A percentile compares a stretch with the other conserved stretches of the same genome.
These are phyloP conservation scores for Pseudopyrenochaeta lycopersici DNA, from an alignment of 2,329 filamentous ascomycete genomes.

Conservation along the genomic window DNA sequence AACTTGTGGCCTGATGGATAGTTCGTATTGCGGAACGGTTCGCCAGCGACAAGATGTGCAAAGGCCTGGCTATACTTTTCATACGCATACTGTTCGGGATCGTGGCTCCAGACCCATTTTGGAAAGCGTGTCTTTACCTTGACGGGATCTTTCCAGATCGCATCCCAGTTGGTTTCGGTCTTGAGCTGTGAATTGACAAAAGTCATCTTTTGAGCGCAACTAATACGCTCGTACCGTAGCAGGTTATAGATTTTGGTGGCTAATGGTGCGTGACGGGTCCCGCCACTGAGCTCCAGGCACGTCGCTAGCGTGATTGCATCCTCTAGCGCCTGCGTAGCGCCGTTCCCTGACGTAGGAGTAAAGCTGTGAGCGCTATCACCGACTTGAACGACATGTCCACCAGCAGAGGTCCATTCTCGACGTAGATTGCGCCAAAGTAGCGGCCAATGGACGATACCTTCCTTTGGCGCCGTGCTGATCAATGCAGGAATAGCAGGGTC, in stretches of 20 bases:
- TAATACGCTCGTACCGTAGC: constrained; percentile 5
- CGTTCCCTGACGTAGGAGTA: constrained; percentile 60
- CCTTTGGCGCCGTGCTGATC: background rate
- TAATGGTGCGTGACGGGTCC: background rate
- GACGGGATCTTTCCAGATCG: constrained; percentile 41
- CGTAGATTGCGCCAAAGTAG: constrained; percentile 61
- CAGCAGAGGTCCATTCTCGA: constrained; percentile 58
- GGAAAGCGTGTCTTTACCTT: constrained; percentile 24
- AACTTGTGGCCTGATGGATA: constrained; percentile 43
- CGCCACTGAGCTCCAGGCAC: constrained; percentile 11
- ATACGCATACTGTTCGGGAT: constrained; percentile 49
- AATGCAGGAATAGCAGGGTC: constrained; percentile 4
- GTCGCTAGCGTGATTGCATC: constrained; percentile 40
- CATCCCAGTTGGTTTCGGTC: constrained; percentile 51
- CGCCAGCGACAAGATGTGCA: constrained; percentile 41
- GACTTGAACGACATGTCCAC: constrained; percentile 25
- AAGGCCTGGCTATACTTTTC: constrained; percentile 45
- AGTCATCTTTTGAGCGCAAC: constrained; percentile 5
- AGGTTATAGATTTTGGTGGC: constrained; percentile 1
- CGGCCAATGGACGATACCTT: constrained; percentile 57
- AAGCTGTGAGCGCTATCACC: constrained; percentile 63
- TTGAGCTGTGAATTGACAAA: constrained; percentile 3
- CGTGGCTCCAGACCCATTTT: constrained; percentile 50
- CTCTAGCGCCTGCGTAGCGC: constrained; percentile 61
- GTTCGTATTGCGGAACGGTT: constrained; percentile 43